A percentile compares a stretch with the other conserved stretches of the same genome.
phyloP scores from a whole-genome alignment of 179 eudicot genomes.

The Spergularia azorica region DNA sequence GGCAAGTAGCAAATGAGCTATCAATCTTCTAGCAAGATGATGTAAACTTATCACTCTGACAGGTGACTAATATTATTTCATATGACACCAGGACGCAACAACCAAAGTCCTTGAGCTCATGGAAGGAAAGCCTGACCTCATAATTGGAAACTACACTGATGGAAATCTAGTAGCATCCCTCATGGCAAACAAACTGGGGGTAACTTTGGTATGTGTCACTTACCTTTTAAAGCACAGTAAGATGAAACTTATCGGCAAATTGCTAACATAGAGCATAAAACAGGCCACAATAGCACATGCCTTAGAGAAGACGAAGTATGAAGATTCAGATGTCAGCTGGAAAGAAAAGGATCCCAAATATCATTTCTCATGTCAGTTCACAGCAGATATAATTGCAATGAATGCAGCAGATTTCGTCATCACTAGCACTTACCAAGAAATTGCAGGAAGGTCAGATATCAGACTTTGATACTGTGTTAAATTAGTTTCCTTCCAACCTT shows the following conservation, averaged over 20 bases:
- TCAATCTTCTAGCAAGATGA: constrained; percentile 10
- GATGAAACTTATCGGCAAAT: background rate
- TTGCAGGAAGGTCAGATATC: constrained; percentile 50
- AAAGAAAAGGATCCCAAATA: constrained; percentile 50
- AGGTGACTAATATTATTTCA: constrained; percentile 17
- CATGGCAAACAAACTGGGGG: constrained; percentile 54
- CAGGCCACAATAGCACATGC: constrained; percentile 62
- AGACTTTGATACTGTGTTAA: background rate
- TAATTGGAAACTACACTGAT: constrained; percentile 58
- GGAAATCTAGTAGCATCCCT: constrained; percentile 59
- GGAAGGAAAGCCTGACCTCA: constrained; percentile 55
- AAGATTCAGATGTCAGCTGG: constrained; percentile 58
- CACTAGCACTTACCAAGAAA: constrained; percentile 64
- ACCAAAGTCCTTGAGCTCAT: constrained; percentile 41
- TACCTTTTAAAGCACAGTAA: background rate
- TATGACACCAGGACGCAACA: constrained; percentile 49
- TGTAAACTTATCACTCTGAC: background rate
- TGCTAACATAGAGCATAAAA: constrained; percentile 10
- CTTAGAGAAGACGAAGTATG: constrained; percentile 59
- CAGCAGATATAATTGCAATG: constrained; percentile 60
- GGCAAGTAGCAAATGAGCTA: constrained; percentile 32
- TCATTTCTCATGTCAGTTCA: constrained; percentile 60
- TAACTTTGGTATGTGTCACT: constrained; percentile 37
- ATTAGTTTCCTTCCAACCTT: background rate
- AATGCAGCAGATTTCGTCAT: constrained; percentile 56